phyloP scores from a whole-genome alignment of 2,329 filamentous ascomycete genomes.

The Phialophora tarda region DNA sequence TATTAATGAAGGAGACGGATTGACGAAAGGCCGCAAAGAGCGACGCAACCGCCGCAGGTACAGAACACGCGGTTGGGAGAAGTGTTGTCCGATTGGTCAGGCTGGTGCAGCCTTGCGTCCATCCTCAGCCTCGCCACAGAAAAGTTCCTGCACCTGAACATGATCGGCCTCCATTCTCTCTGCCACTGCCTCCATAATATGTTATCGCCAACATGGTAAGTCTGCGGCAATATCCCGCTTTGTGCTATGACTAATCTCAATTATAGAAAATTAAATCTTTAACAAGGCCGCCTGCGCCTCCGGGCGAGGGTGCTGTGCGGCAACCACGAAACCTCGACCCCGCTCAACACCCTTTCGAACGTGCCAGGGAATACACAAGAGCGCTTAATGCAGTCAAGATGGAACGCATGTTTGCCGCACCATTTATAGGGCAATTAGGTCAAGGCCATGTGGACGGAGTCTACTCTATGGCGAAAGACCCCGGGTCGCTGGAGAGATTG shows the following conservation, averaged over 20 bases:
- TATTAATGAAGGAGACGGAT: slow-evolving; percentile 1
- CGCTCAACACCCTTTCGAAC: slow-evolving; percentile 85
- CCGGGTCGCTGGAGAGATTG: slow-evolving; percentile 72
- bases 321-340: slow-evolving; percentile 70
- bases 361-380: slow-evolving; percentile 81
- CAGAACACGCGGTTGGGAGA: slow-evolving; percentile 19
- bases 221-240: background rate
- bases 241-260: background rate
- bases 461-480: slow-evolving; percentile 81
- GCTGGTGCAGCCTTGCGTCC: slow-evolving; percentile 2
- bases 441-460: slow-evolving; percentile 90
- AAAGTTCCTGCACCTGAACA: slow-evolving; percentile 15
- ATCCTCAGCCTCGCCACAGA: slow-evolving; percentile 10
- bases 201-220: slow-evolving; percentile 28
- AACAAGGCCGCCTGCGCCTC: slow-evolving; percentile 53
- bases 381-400: slow-evolving; percentile 86
- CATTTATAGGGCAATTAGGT: slow-evolving; percentile 85
- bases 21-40: slow-evolving; percentile 21
- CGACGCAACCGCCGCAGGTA: slow-evolving; percentile 17
- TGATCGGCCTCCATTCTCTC: background rate
- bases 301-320: slow-evolving; percentile 52
- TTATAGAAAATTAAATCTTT: slow-evolving; percentile 62
- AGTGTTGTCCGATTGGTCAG: slow-evolving; percentile 6
- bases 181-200: slow-evolving; percentile 1
- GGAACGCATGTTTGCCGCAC: slow-evolving; percentile 86